Base-by-base conservation (phyloP, 805 yeast species). In the Candida taoyuanica region DNA sequence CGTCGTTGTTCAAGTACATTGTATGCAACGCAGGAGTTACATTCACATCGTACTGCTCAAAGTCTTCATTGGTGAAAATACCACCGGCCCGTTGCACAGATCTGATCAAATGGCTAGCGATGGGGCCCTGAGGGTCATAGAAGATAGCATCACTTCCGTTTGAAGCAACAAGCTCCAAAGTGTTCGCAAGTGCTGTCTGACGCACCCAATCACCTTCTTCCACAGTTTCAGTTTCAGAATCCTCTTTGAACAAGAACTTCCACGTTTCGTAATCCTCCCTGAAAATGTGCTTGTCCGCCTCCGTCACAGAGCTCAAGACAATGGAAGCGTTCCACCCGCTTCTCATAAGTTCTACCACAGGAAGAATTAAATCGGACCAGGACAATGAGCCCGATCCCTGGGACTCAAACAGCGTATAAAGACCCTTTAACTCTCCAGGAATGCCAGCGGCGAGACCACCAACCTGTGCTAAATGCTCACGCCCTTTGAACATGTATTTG, bases 341-440 rank as follows among this genome's bases (percentile, higher is more conserved):
- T 17, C 48, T 74, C 59, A 46, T 81, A 80, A 37, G 83, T 53
- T 78, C 69, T 1, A 80, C 76, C 2, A 89, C 93, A 0, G 97
- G 97, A 48, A 71, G 67, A 7, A 91, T 60, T 41, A 91, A 65
- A 16, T 85, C 78, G 17, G 56, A 56, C 97, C 98, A 91, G 2
- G 71, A 50, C 7, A 85, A 56, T 4, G 67, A 68, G 0, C 94
- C 94, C 3, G 87, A 78, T 0, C 93, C 88, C 52, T 80, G 91
- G 12, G 58, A 46, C 21, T 60, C 48, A 58, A 63, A 76, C 28
- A 91, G 63, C 30, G 68, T 73, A 50, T 82, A 76, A n/a, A 88
- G 64, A 0, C 97, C 98, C 42, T 78, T 79, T 33, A 91, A 52
- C 58, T 91, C 98, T 9, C 98, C 98, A 0, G 98, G 98, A 15